These are phyloP conservation scores for Hebeloma cylindrosporum DNA, from an alignment of 768 basidiomycete genomes.

Conservation along the genomic window DNA sequence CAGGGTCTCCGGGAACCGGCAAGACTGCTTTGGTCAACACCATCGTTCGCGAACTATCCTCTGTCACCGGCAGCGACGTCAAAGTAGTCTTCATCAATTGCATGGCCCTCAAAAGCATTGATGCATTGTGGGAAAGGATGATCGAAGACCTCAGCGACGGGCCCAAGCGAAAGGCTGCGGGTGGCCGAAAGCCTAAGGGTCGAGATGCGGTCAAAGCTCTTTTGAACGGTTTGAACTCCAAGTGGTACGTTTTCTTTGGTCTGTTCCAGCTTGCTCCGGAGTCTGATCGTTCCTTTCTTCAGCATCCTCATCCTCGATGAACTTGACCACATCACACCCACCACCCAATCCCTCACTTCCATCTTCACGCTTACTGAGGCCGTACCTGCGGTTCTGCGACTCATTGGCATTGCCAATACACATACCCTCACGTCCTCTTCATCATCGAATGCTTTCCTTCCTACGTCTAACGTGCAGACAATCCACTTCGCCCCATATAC, in stretches of 20 bases:
- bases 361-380: slow-evolving; percentile 69
- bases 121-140: slow-evolving; percentile 70
- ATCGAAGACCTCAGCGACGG: slow-evolving; percentile 50
- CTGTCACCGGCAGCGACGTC: slow-evolving; percentile 35
- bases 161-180: slow-evolving; percentile 34
- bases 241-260: slow-evolving; percentile 46
- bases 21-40: slow-evolving; percentile 85
- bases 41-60: slow-evolving; percentile 46
- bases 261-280: slow-evolving; percentile 10
- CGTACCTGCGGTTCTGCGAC: slow-evolving; percentile 52
- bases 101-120: slow-evolving; percentile 70
- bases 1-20: slow-evolving; percentile 90
- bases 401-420: slow-evolving; percentile 88
- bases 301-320: slow-evolving; percentile 85
- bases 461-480: slow-evolving; percentile 50
- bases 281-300: slow-evolving; percentile 10
- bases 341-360: slow-evolving; percentile 53
- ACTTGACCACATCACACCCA: slow-evolving; percentile 76
- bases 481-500: slow-evolving; percentile 84
- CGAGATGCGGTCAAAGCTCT: slow-evolving; percentile 48
- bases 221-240: slow-evolving; percentile 42
- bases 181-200: slow-evolving; percentile 44
- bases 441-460: slow-evolving; percentile 33
- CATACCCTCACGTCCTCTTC: slow-evolving; percentile 74
- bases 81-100: slow-evolving; percentile 70